Base-by-base conservation (phyloP, 257 asterid species). In the Penstemon eatonii region DNA sequence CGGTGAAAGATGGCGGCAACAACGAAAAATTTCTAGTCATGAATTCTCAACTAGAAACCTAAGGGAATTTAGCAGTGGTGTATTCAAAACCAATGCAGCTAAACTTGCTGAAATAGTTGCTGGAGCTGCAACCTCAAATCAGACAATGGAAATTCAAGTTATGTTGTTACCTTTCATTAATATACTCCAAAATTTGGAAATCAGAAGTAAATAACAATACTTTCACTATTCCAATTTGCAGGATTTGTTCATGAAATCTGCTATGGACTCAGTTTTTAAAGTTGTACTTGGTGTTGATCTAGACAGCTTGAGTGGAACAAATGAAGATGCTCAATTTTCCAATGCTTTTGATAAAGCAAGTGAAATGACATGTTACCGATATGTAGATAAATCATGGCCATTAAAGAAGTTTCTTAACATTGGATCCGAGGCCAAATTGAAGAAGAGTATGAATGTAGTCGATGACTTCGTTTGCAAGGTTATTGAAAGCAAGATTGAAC, bases 201-300 rank as follows among this genome's bases (percentile, higher is more conserved):
- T 3, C 10, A 15, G 40, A 36, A 9, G 7, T 18, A 38, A 18
- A 8, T 43, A 0, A 25, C 15, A 5, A 42, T 1, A 4, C 12
- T 1, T 46, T 12, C 7, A 4, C 12, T 6, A 3, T 19, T 18
- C 54, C 4, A 6, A 43, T 49, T 46, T 59, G 66, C 89, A 87
- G 95, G 95, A 78, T 64, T 61, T 83, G 75, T 82, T 88, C 72
- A 85, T 85, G 95, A 88, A 82, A 76, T 75, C 87, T 37, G 78
- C 92, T 3, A 54, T 88, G 46, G 95, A 88, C 75, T 85, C 95
- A 8, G 86, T 86, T 46, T 84, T 88, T 64, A 84, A 79, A 79
- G 87, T 88, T 60, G 89, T 77, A 1, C 82, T 88, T 4, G 93
- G 93, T 4, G 87, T 86, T 67, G 93, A 86, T 38, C 82, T 88